Conservation (phyloP, 2,329 filamentous ascomycete genomes). For the Fonsecaea erecta region DNA sequence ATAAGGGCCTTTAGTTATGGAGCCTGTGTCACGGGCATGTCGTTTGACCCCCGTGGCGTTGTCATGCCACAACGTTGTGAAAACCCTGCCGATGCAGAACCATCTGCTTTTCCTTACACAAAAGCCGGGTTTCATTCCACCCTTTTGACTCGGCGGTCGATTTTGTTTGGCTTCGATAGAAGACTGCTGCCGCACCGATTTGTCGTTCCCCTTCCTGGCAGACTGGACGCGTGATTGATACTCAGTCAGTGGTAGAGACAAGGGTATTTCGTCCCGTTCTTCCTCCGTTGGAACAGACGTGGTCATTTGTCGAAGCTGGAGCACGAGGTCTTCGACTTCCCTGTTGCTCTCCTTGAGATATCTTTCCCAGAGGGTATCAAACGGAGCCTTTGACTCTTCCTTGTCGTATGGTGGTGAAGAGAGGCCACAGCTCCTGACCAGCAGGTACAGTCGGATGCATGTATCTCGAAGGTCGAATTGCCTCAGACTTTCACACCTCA, state of each 20-base stretch:
- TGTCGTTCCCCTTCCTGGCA: background rate
- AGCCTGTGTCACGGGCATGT: background rate
- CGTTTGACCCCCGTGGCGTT: background rate
- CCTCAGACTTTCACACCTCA: background rate
- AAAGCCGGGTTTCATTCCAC: background rate
- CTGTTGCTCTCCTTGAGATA: background rate
- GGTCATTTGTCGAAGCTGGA: background rate
- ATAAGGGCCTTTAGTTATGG: slow-evolving; percentile 21
- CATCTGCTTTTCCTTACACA: background rate
- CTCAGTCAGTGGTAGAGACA: background rate
- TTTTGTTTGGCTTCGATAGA: background rate
- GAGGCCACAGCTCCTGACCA: background rate
- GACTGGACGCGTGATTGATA: background rate
- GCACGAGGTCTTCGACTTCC: background rate
- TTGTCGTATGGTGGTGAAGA: background rate
- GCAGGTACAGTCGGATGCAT: slow-evolving; percentile 14
- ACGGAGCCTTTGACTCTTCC: background rate
- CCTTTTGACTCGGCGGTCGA: background rate
- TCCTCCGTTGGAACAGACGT: background rate
- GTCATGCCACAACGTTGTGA: slow-evolving; percentile 43
- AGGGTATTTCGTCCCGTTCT: background rate
- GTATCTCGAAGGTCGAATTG: background rate
- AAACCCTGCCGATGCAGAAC: slow-evolving; percentile 36
- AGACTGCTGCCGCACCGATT: background rate
- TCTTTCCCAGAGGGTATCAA: background rate